Percentiles rank a stretch among this genome's conserved stretches.
Conservation (phyloP, 345 rosid genomes). For the Cardamine chenopodiifolia region DNA sequence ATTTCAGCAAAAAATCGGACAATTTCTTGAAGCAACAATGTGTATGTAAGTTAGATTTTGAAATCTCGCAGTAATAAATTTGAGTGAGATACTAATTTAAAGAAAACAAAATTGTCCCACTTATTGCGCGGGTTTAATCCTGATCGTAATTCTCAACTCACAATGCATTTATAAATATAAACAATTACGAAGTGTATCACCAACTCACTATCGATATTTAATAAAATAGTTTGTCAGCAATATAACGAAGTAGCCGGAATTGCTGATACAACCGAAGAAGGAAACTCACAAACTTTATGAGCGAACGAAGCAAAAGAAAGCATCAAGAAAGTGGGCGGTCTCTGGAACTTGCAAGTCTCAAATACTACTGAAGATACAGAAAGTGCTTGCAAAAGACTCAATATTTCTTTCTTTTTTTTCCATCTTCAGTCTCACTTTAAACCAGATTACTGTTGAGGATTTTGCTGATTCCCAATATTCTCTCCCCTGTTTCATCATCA, state of each 20-base stretch:
- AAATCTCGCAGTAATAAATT: too few species aligned
- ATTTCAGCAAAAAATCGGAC: too few species aligned
- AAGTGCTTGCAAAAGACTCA: background rate
- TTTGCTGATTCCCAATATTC: slow-evolving; percentile 36
- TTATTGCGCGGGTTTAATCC: too few species aligned
- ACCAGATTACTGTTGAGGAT: slow-evolving; percentile 22
- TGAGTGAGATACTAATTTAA: too few species aligned
- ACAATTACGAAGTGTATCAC: too few species aligned
- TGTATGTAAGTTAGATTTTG: too few species aligned
- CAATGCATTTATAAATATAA: background rate
- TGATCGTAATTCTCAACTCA: background rate
- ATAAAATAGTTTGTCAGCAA: background rate
- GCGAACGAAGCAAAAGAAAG: background rate
- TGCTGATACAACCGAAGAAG: background rate
- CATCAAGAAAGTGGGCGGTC: background rate
- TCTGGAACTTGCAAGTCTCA: slow-evolving; percentile 17
- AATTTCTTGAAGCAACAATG: too few species aligned
- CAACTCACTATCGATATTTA: too few species aligned
- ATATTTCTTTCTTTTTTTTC: background rate
- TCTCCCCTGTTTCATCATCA: slow-evolving; percentile 31
- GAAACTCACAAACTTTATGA: background rate
- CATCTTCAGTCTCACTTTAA: background rate
- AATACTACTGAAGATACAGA: background rate
- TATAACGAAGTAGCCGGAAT: background rate
- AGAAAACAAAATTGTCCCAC: too few species aligned